Evolutionary conservation across 2,329 filamentous ascomycete species (phyloP).

Genomic region (Mycosphaerella arachidis): DNA sequence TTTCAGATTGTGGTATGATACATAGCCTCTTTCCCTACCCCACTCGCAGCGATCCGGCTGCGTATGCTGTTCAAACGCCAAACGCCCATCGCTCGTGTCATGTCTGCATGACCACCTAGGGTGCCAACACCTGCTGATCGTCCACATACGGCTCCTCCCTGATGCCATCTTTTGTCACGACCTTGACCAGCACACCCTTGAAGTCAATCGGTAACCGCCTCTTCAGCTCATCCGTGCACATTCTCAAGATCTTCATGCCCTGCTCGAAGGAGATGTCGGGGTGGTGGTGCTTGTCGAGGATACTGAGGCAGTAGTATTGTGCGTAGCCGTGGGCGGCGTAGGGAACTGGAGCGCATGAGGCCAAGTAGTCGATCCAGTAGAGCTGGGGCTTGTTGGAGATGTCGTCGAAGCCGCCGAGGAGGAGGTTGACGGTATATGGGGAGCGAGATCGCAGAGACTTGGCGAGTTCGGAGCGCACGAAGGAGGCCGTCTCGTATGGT

Average conservation of each 20-base stretch:
- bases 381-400: constrained; percentile 59
- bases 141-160: constrained; percentile 81
- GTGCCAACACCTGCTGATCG: constrained; percentile 32
- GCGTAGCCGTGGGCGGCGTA: constrained; percentile 98
- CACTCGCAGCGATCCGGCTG: constrained; percentile 7
- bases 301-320: constrained; percentile 98
- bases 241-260: constrained; percentile 84
- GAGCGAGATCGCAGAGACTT: constrained; percentile 84
- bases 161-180: constrained; percentile 90
- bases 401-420: constrained; percentile 88
- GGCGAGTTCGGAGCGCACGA: constrained; percentile 90
- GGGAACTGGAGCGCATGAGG: constrained; percentile 57
- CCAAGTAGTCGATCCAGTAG: constrained; percentile 29
- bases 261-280: constrained; percentile 85
- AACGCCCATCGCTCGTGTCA: constrained; percentile 21
- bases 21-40: background rate
- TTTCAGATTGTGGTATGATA: constrained; percentile 2
- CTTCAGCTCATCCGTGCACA: constrained; percentile 97
- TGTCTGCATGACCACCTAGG: constrained; percentile 13
- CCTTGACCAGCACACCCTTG: constrained; percentile 87
- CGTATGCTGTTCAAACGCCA: constrained; percentile 12
- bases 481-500: constrained; percentile 82
- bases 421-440: constrained; percentile 94
- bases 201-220: constrained; percentile 96
- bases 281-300: constrained; percentile 97